Base-by-base conservation (phyloP, 768 basidiomycete genomes). In the Grammothele lineata region DNA sequence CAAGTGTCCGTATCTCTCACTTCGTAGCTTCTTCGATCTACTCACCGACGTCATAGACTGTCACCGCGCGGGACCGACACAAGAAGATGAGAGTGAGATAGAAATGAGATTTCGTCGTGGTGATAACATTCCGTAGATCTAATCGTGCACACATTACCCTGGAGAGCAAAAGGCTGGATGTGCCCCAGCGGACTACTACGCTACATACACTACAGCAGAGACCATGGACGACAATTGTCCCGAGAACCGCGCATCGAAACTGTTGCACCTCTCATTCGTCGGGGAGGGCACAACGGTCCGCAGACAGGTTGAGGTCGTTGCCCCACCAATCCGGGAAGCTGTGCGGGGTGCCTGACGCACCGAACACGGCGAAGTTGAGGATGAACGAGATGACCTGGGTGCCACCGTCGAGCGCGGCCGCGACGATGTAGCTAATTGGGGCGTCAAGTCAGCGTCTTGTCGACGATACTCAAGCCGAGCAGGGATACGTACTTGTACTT, bases 331-430 rank as follows among this genome's bases (percentile, higher is more conserved):
- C 22, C 14, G 62, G 62, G 59, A 64, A 64, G 22, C n/a, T 17
- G 35, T 57, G 57, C 17, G 59, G 53, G 10, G 47, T 57, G 7
- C 62, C 62, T 0, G 60, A 54, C 23, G 62, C 62, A 26, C 62
- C 62, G 50, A 60, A 57, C 22, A 62, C 50, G 15, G 62, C 61
- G 37, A 62, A 62, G 56, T 66, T 66, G 47, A 66, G 62, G 40
- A 66, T 61, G 56, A 66, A 66, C 33, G 59, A 59, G 52, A 66
- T 63, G 43, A 66, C 65, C 52, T 65, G 65, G 8, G 69, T 72
- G 43, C 70, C 70, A 25, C 61, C 61, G 51, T 71, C 70, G 32
- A 71, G 56, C 18, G 66, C 69, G 22, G 67, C 68, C 12, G 70
- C 63, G 39, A 69, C 57, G 55, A 71, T 66, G 58, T 71, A 71